Evolutionary conservation across 352 stramenopile species (phyloP), one percentile per base, ranked within the genome.

Genomic region (Aphanomyces cochlioides): DNA sequence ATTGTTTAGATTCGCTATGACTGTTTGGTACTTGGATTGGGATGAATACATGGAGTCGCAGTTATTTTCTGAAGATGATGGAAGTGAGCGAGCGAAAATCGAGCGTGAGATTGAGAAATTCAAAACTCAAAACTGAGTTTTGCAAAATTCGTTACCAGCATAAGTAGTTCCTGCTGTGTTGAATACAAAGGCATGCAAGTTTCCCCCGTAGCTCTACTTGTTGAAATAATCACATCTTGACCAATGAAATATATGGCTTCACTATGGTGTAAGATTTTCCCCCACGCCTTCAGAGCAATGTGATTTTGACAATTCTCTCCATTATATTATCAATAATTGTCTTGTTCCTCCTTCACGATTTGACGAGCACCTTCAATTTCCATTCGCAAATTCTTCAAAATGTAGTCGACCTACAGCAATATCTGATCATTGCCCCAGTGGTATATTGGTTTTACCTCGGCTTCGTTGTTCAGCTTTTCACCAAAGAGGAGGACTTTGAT

Each of bases 1-100:
- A 54, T 12, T 21, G 19, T 57, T 75, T 68, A 78, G 79, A 5
- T 88, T 81, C 47, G 80, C 79, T 48, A 47, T 88, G n/a, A 88
- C 80, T 6, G 67, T 85, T n/a, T 88, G 80, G 80, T 85, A 82
- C 65, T 72, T 87, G 54, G 80, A 85, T 60, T 82, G 83, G 68
- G 77, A 85, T 64, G 80, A 85, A 64, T 84, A 82, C 66, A 80
- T 82, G 69, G 71, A 68, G 36, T 73, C 78, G 13, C 78, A 84
- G 39, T 65, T 82, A 15, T 81, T 83, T 64, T 69, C 73, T 2
- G 17, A 64, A 3, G 61, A 70, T 12, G 57, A 74, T 19, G 15
- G 21, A 17, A 10, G 50, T 1, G 54, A 69, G 12, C 73, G 80
- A 13, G 47, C 54, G 15, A 57, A 57, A 21, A 79, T 80, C 13